A percentile compares a stretch with the other conserved stretches of the same genome.
phyloP scores from a whole-genome alignment of 2,329 filamentous ascomycete species.

The Fusarium sp. region DNA sequence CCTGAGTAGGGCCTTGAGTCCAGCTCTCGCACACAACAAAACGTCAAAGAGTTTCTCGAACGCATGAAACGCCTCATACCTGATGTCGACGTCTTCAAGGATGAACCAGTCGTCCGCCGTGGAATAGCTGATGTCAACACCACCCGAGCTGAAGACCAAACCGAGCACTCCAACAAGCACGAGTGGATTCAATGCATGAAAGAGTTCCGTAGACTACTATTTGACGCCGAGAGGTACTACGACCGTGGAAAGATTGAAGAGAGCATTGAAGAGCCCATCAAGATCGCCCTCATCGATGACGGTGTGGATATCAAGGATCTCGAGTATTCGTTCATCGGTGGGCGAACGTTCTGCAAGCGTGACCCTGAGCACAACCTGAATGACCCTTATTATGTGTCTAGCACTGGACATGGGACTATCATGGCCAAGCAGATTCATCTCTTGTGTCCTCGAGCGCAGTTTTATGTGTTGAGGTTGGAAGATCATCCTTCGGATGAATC shows the following conservation, averaged over 20 bases:
- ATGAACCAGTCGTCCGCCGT: neutral
- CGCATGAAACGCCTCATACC: neutral
- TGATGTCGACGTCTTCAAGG: neutral
- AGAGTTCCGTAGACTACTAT: conserved; percentile 33
- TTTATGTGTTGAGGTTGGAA: conserved; percentile 33
- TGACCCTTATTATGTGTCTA: conserved; percentile 44
- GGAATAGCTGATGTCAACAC: neutral
- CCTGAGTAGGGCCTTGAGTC: neutral
- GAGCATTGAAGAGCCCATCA: conserved; percentile 36
- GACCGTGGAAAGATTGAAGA: conserved; percentile 9
- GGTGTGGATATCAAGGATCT: conserved; percentile 50
- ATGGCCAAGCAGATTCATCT: conserved; percentile 45
- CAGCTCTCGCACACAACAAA: neutral
- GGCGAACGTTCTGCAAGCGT: conserved; percentile 42
- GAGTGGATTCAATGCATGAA: conserved; percentile 45
- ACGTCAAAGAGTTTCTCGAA: neutral
- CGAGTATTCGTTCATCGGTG: conserved; percentile 39
- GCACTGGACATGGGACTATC: conserved; percentile 42
- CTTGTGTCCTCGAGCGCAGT: conserved; percentile 35
- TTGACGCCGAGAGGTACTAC: conserved; percentile 32
- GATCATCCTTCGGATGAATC: neutral
- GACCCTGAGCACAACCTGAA: neutral
- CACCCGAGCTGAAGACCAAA: conserved; percentile 13
- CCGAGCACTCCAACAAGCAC: conserved; percentile 34
- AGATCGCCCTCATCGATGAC: conserved; percentile 55